Base-by-base conservation (phyloP, 2,329 filamentous ascomycete genomes). In the Neonectria punicea region DNA sequence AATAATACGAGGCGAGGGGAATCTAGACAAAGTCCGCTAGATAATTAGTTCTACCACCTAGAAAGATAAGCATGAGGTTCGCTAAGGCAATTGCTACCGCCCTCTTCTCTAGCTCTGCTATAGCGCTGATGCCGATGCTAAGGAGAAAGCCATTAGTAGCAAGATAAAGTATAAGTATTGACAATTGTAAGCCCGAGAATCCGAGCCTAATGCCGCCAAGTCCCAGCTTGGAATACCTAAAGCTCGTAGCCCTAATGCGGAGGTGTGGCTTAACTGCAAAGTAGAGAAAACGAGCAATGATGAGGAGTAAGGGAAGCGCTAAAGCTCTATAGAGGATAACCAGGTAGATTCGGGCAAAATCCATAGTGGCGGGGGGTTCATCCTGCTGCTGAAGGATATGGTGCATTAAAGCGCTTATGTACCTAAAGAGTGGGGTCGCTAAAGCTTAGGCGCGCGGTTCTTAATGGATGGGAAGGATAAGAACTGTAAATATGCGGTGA, bases 61-160 rank as follows among this genome's bases (percentile, higher is more conserved):
- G 9, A 49, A 58, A 58, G n/a, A 49, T 3, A 39, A 58, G 43
- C n/a, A 58, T 58, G 3, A 58, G 43, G 30, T 58, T 58, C 5
- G n/a, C 18, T 3, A 10, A 58, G 20, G 54, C 28, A 58, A 58
- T 58, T 41, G 2, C 28, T 39, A 10, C 28, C 2, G 28, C 41
- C 25, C 28, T 36, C 9, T 58, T 58, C 43, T 50, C 43, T 5
- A 58, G 25, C 28, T 49, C 18, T 49, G 7, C 41, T 25, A n/a
- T 20, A n/a, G 28, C 20, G 28, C 25, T 5, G 5, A 39, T 49
- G 1, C 44, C n/a, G 4, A 49, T 8, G 3, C 43, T 13, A 39
- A 58, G 28, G 18, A 58, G 54, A 25, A 58, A 49, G 28, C 25
- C n/a, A 49, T 58, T 58, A 11, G 41, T 16, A 49, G 44, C 10